These are phyloP conservation scores for Blastobotrys americana DNA, from an alignment of 805 yeast species.

Conservation along the genomic window DNA sequence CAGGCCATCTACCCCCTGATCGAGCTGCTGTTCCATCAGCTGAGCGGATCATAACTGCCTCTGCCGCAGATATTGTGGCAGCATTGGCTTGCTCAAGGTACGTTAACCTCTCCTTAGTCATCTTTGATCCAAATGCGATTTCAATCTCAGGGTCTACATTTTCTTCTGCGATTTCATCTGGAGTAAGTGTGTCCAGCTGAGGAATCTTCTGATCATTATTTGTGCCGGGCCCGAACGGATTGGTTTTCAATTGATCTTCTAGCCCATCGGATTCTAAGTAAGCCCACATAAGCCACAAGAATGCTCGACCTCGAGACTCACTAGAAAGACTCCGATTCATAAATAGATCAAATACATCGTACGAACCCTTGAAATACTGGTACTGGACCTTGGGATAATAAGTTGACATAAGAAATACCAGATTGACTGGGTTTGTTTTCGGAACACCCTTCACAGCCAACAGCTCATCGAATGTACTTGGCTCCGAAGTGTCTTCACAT, in stretches of 20 bases:
- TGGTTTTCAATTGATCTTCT: conserved; percentile 41
- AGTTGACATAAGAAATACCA: conserved; percentile 67
- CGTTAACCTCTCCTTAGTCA: conserved; percentile 33
- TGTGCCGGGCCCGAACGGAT: conserved; percentile 48
- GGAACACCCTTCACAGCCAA: conserved; percentile 29
- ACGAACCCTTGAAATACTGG: conserved; percentile 27
- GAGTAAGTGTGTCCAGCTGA: conserved; percentile 24
- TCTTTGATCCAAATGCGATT: conserved; percentile 36
- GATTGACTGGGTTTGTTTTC: conserved; percentile 61
- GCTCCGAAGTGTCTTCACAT: conserved; percentile 54
- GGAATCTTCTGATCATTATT: conserved; percentile 38
- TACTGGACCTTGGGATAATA: conserved; percentile 47
- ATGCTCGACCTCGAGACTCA: conserved; percentile 56
- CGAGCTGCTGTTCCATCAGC: not conserved
- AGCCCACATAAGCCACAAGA: conserved; percentile 78
- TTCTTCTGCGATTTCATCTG: conserved; percentile 29
- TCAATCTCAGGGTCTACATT: conserved; percentile 42
- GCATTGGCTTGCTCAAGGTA: conserved; percentile 27
- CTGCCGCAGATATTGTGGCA: conserved; percentile 1
- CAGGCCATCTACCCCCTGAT: not conserved
- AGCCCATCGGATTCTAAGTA: conserved; percentile 67
- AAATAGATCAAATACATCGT: conserved; percentile 67
- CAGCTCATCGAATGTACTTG: conserved; percentile 43
- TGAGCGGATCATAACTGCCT: not conserved
- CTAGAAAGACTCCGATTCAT: conserved; percentile 57